Percentiles rank a stretch among this genome's conserved stretches.
These are phyloP conservation scores for Dispira simplex DNA, from an alignment of 192 early-diverging fungal species.

Conservation along the genomic window DNA sequence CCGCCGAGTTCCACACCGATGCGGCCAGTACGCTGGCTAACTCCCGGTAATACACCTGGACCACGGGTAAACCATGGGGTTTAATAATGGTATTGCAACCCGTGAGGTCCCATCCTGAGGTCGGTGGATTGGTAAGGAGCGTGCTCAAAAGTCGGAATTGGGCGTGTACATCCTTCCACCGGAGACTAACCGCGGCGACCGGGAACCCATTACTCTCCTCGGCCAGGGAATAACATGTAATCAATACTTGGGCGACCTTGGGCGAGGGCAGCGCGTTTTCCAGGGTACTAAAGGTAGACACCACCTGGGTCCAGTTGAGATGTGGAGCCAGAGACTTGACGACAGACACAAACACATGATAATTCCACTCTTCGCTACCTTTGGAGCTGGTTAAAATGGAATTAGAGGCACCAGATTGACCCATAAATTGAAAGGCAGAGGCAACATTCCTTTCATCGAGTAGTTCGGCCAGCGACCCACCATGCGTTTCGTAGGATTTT, in stretches of 20 bases:
- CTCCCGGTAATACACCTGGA: not conserved
- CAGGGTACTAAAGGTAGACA: not conserved
- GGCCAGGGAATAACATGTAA: not conserved
- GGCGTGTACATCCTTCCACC: not conserved
- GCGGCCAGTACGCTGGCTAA: constrained; percentile 8
- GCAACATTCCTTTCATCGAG: not conserved
- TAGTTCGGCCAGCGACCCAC: not conserved
- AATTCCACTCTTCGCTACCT: constrained; percentile 7
- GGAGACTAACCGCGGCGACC: constrained; percentile 6
- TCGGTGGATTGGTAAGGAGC: not conserved
- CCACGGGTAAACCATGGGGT: not conserved
- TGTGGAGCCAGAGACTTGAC: not conserved
- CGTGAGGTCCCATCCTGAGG: not conserved
- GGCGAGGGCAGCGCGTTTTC: not conserved
- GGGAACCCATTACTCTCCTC: not conserved
- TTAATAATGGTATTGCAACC: not conserved
- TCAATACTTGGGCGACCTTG: constrained; percentile 1
- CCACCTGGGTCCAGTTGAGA: not conserved
- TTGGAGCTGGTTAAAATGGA: constrained; percentile 7
- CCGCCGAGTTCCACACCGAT: constrained; percentile 30
- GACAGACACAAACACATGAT: not conserved
- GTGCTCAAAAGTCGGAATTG: not conserved
- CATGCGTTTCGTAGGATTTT: not conserved
- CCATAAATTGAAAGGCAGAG: constrained; percentile 3
- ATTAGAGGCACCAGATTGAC: not conserved